phyloP scores from a whole-genome alignment of 768 basidiomycete genomes.

The Crepidotus variabilis region DNA sequence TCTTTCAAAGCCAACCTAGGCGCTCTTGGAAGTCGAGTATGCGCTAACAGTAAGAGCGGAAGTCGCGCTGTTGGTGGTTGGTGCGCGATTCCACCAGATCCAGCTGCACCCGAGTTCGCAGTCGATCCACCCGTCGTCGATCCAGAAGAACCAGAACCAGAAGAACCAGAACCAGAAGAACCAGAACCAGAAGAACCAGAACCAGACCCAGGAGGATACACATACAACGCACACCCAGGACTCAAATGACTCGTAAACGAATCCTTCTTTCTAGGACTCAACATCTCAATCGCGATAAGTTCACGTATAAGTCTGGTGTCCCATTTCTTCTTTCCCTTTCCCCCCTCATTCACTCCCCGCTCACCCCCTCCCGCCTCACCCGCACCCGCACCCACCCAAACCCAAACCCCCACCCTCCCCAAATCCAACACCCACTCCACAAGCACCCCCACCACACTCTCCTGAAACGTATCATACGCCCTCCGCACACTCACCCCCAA shows the following conservation, averaged over 20 bases:
- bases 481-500: conserved; percentile 86
- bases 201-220: not conserved
- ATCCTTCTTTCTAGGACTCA: conserved; percentile 57
- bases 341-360: conserved; percentile 62
- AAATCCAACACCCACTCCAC: conserved; percentile 86
- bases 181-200: not conserved
- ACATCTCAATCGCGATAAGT: conserved; percentile 64
- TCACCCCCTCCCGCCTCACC: conserved; percentile 74
- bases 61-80: not conserved
- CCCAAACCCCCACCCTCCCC: conserved; percentile 50
- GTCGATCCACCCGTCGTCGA: not conserved
- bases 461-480: conserved; percentile 84
- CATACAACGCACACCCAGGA: conserved; percentile 26
- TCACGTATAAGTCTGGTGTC: conserved; percentile 71
- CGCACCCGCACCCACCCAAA: not conserved
- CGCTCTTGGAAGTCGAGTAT: conserved; percentile 82
- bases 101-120: not conserved
- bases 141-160: not conserved
- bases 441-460: conserved; percentile 78
- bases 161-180: not conserved
- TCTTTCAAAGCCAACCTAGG: conserved; percentile 79
- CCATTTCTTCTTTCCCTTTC: conserved; percentile 43
- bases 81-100: not conserved
- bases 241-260: conserved; percentile 39
- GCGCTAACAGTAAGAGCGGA: conserved; percentile 61